Evolutionary conservation across 352 stramenopile species (phyloP).

Genomic region (Globisporangium splendens): DNA sequence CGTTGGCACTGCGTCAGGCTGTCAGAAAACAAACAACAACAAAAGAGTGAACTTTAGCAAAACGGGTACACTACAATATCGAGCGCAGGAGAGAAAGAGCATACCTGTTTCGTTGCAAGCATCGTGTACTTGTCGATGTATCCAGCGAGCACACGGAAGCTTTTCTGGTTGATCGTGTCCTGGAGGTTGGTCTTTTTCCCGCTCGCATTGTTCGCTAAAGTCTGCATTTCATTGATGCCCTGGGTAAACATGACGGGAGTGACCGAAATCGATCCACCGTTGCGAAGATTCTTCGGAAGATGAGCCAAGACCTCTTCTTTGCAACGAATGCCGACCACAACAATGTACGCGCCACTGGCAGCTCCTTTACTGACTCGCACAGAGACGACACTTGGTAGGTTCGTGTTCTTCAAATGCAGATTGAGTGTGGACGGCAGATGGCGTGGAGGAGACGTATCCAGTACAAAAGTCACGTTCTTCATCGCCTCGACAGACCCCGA

Average conservation of each 20-base stretch:
- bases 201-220: constrained; percentile 65
- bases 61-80: constrained; percentile 3
- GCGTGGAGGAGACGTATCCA: constrained; percentile 56
- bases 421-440: constrained; percentile 71
- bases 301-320: constrained; percentile 28
- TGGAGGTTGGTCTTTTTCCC: constrained; percentile 68
- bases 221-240: constrained; percentile 83
- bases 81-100: not conserved
- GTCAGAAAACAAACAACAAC: not conserved
- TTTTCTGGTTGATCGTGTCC: constrained; percentile 75
- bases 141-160: constrained; percentile 45
- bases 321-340: constrained; percentile 62
- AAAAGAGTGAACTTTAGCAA: not conserved
- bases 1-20: constrained; percentile 45
- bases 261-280: constrained; percentile 44
- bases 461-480: constrained; percentile 59
- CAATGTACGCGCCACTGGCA: constrained; percentile 35
- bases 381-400: constrained; percentile 69
- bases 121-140: constrained; percentile 69
- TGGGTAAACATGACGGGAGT: constrained; percentile 72
- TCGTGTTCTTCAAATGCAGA: constrained; percentile 72
- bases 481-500: constrained; percentile 76
- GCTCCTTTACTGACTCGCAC: constrained; percentile 57
- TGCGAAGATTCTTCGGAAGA: constrained; percentile 48
- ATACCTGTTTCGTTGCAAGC: constrained; percentile 31